Conservation (phyloP, 345 rosid species). For the Raphanus raphanistrum region DNA sequence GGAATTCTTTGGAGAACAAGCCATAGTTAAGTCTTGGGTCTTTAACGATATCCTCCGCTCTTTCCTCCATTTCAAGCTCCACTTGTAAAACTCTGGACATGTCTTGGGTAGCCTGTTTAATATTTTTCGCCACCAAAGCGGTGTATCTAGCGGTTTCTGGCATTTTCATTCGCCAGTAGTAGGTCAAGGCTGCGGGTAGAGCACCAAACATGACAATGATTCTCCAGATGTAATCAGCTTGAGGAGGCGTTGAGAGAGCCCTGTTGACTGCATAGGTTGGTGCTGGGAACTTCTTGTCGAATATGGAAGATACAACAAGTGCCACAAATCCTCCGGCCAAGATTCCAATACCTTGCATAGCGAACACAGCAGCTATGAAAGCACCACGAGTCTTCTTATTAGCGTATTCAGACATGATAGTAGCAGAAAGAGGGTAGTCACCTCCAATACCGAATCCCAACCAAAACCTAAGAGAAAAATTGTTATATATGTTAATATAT, state of each 20-base stretch:
- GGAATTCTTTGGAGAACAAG: conserved; percentile 52
- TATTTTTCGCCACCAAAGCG: conserved; percentile 70
- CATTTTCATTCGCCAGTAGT: conserved; percentile 81
- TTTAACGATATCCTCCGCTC: conserved; percentile 32
- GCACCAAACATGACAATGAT: conserved; percentile 74
- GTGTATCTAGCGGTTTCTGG: conserved; percentile 86
- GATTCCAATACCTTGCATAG: conserved; percentile 86
- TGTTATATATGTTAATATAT: conserved; percentile 30
- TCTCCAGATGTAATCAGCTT: conserved; percentile 72
- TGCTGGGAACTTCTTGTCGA: conserved; percentile 46
- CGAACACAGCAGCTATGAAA: conserved; percentile 78
- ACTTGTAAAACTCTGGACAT: conserved; percentile 73
- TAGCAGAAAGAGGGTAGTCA: conserved; percentile 80
- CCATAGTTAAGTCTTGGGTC: conserved; percentile 43
- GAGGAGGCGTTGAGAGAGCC: conserved; percentile 49
- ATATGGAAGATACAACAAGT: conserved; percentile 38
- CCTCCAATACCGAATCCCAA: conserved; percentile 83
- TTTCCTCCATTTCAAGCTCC: conserved; percentile 53
- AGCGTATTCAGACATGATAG: conserved; percentile 84
- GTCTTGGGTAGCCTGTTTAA: conserved; percentile 60
- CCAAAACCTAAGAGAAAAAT: conserved; percentile 48
- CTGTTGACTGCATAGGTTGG: conserved; percentile 43
- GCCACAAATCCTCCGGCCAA: conserved; percentile 68
- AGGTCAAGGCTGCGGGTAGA: conserved; percentile 58
- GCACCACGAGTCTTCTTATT: conserved; percentile 82